These are phyloP conservation scores for Trichocladium antarcticum DNA, from an alignment of 495 filamentous ascomycete species.

Conservation along the genomic window DNA sequence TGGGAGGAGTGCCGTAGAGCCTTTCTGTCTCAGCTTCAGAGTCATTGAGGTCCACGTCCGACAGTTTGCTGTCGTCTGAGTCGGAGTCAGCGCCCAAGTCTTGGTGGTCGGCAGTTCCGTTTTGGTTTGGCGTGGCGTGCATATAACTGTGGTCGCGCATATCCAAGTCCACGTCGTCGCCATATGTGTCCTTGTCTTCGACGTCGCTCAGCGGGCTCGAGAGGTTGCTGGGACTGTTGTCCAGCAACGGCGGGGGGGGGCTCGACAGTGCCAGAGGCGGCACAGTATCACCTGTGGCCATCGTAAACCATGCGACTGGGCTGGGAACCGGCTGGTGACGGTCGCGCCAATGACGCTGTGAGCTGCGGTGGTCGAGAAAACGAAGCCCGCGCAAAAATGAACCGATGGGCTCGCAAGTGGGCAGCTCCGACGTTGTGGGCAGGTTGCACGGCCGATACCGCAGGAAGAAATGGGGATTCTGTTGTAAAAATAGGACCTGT, in stretches of 20 bases:
- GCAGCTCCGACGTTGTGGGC: constrained; percentile 13
- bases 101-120: constrained; percentile 39
- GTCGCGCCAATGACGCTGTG: constrained; percentile 12
- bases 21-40: constrained; percentile 98
- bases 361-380: constrained; percentile 9
- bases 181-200: constrained; percentile 54
- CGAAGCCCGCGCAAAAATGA: constrained; percentile 22
- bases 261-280: constrained; percentile 35
- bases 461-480: background rate
- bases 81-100: constrained; percentile 24
- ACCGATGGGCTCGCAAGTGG: constrained; percentile 10
- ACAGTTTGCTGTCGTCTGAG: constrained; percentile 33
- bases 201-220: constrained; percentile 82
- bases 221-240: constrained; percentile 29
- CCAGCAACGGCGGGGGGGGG: constrained; percentile 31
- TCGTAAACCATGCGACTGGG: constrained; percentile 23
- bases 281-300: constrained; percentile 39
- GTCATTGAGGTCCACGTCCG: constrained; percentile 59
- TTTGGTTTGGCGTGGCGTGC: constrained; percentile 41
- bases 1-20: constrained; percentile 81
- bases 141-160: constrained; percentile 21
- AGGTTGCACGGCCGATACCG: constrained; percentile 10
- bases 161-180: constrained; percentile 35
- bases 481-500: background rate
- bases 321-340: background rate